Conservation (phyloP, 371 early-diverging fungal species). For the Mortierella sp. region DNA sequence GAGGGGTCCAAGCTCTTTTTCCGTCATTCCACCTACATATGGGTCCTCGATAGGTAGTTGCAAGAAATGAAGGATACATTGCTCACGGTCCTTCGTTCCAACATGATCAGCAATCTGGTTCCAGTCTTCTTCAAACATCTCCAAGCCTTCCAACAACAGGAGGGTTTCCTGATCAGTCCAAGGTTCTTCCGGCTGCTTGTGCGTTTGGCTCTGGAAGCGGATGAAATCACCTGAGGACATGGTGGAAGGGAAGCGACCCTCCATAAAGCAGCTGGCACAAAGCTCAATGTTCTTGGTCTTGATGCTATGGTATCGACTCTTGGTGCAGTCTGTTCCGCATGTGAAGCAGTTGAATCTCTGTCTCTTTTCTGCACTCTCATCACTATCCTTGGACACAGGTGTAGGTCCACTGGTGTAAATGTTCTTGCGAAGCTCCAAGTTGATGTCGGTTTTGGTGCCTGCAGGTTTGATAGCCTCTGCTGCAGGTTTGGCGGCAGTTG, state of each 20-base stretch:
- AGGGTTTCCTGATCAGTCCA: slow-evolving; percentile 98
- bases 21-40: slow-evolving; percentile 62
- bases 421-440: slow-evolving; percentile 43
- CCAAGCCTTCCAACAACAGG: slow-evolving; percentile 94
- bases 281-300: slow-evolving; percentile 86
- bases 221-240: slow-evolving; percentile 91
- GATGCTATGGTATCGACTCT: slow-evolving; percentile 81
- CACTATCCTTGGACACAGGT: slow-evolving; percentile 46
- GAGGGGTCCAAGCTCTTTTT: slow-evolving; percentile 61
- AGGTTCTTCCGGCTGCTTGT: slow-evolving; percentile 65
- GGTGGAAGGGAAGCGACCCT: slow-evolving; percentile 93
- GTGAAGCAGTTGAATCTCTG: slow-evolving; percentile 80
- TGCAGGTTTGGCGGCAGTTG: slow-evolving; percentile 36
- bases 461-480: slow-evolving; percentile 14
- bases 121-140: slow-evolving; percentile 98
- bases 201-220: slow-evolving; percentile 63
- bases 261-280: slow-evolving; percentile 89
- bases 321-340: slow-evolving; percentile 91
- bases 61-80: slow-evolving; percentile 96
- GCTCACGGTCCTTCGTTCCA: slow-evolving; percentile 90
- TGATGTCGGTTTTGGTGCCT: slow-evolving; percentile 21
- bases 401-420: slow-evolving; percentile 48
- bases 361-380: slow-evolving; percentile 26
- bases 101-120: slow-evolving; percentile 93
- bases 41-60: slow-evolving; percentile 97